Evolutionary conservation across 176 grass and related monocot species (phyloP), one percentile per base, ranked within the genome.

Genomic region (Oryza longistaminata): DNA sequence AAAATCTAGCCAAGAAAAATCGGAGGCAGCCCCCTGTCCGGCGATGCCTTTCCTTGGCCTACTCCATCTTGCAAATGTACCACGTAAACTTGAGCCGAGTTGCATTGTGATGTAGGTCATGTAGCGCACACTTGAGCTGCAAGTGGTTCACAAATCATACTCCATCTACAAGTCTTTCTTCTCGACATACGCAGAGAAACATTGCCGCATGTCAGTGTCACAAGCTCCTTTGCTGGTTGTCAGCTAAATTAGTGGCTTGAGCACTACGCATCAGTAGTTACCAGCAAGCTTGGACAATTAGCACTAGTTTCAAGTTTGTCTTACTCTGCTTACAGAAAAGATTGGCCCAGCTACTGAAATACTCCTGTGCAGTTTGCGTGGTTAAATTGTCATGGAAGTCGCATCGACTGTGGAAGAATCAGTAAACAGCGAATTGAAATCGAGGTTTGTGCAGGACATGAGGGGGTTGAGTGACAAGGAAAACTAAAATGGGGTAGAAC

Each of bases 31-130:
- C 84, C 66, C 42, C 29, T 64, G 68, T 50, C 49, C 40, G 53
- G 39, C 66, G 70, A 16, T 14, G 6, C 50, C 25, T 62, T 71
- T 62, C 16, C 39, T 34, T 48, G 48, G 74, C 37, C 48, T 31
- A 6, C 15, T 25, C 42, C 9, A 43, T 26, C 67, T 58, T 82
- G 25, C 80, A 2, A 5, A 82, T 55, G 67, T 26, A 42, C 22
- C 68, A 12, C 16, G 9, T 80, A 86, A 37, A 80, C 75, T 73
- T 65, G 16, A 40, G 69, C n/a, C 85, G 75, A 78, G 75, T 78
- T 62, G 75, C 55, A 35, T 26, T 14, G 40, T 25, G 75, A 15
- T 78, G 35, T 17, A 61, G 55, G 55, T 43, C 55, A 77, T 16
- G 58, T 11, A 14, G 33, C 75, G 75, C 33, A 64, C 75, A 64